Evolutionary conservation across 306 rosid species (phyloP), one percentile per base, ranked within the genome.

Genomic region (Glycine latifolia): DNA sequence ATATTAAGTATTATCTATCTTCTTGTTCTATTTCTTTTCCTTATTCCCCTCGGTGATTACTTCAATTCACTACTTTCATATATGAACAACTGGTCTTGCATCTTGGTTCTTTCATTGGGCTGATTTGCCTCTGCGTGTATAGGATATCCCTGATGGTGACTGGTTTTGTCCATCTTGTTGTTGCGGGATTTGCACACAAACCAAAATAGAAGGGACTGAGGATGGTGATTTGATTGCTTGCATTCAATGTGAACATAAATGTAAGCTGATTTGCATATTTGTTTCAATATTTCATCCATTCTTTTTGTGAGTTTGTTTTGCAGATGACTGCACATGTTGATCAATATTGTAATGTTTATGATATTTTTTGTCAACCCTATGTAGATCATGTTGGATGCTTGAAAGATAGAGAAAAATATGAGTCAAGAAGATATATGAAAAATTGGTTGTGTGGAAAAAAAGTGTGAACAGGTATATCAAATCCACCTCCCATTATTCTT

Each of bases 141-240:
- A 95, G 98, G 93, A 87, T 65, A 82, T 93, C 79, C 99, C 99
- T 44, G 90, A 89, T 39, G 99, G 99, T 74, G 93, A 90, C 59
- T 95, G 98, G 98, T 93, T 87, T 88, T 93, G 99, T 53, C 93
- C 93, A 70, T 88, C 93, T 11, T 95, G 99, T 72, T 71, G 89
- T 73, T 95, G 98, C 58, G 85, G 88, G 56, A 85, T 87, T 85
- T 95, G 99, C 59, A 60, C 85, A 75, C 78, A 83, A 81, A 81
- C 44, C 54, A 83, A 88, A 56, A 53, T 69, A 58, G 62, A 76
- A 77, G 76, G 78, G 77, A 15, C 47, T 59, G 85, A 82, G 47
- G 56, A 81, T 79, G 47, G 56, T 71, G 4, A 84, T 80, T 37
- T 37, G 2, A 86, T 90, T 81, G 82, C 87, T 76, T 95, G 99